phyloP scores from a whole-genome alignment of 371 early-diverging fungal genomes.

The Mucor indicus region DNA sequence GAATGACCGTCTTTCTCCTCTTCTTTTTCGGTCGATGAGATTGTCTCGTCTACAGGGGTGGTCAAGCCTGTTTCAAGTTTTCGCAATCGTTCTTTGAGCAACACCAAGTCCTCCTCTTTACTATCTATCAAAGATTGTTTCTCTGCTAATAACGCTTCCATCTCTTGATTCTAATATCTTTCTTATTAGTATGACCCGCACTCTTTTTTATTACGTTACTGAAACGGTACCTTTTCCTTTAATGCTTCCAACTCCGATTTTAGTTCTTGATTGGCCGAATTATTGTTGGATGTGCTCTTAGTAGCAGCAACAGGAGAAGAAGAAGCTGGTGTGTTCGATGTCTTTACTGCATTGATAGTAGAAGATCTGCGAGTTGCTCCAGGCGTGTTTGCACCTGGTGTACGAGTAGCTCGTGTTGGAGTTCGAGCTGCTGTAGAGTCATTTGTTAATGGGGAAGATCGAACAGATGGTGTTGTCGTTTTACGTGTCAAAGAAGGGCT shows the following conservation, averaged over 20 bases:
- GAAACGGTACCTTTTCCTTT: constrained; percentile 23
- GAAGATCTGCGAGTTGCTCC: constrained; percentile 14
- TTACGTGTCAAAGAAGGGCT: constrained; percentile 5
- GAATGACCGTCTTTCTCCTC: too few species aligned
- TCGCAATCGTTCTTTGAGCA: constrained; percentile 13
- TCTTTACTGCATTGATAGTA: too few species aligned
- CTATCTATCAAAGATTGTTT: constrained; percentile 17
- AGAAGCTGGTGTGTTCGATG: constrained; percentile 10
- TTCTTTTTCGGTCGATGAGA: too few species aligned
- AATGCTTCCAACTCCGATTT: constrained; percentile 19
- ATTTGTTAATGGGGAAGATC: background rate
- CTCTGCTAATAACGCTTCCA: constrained; percentile 16
- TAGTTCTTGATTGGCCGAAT: constrained; percentile 22
- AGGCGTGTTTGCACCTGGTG: background rate
- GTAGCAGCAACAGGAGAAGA: constrained; percentile 6
- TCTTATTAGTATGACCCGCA: too few species aligned
- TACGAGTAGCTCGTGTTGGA: too few species aligned
- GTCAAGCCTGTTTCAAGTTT: constrained; percentile 19
- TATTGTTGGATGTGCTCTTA: constrained; percentile 2
- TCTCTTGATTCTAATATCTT: constrained; percentile 24
- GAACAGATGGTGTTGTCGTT: constrained; percentile 10
- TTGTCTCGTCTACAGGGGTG: constrained; percentile 25
- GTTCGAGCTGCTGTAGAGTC: constrained; percentile 3
- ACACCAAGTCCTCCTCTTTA: constrained; percentile 17
- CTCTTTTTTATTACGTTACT: too few species aligned